Base-by-base conservation (phyloP, 1,284 basidiomycete species). In the Xerocomus minutiporus region DNA sequence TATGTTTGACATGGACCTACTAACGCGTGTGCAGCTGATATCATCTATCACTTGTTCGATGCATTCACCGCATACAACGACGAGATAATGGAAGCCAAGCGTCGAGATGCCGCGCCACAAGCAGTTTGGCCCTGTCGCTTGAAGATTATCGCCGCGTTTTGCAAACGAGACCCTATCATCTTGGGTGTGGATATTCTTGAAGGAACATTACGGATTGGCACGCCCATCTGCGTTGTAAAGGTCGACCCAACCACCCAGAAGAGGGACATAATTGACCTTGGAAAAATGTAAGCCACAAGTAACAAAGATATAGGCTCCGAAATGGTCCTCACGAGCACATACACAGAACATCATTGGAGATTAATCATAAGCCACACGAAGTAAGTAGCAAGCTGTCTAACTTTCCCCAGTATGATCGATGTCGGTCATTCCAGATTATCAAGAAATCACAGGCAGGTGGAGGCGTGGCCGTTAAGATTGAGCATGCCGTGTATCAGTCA, bases 41-140 rank as follows among this genome's bases (percentile, higher is more conserved):
- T 99, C 71, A 99, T 99, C 65, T 99, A 99, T 73, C 97, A 99
- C 71, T 75, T 99, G 53, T 98, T 99, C 71, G 97, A 99, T 68
- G 86, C 93, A 26, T 99, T 99, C 76, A 97, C 87, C 46, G 91
- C 87, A n/a, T 98, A 99, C 74, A 96, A 97, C 70, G 80, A 82
- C 55, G 91, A 95, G 73, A 93, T 99, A 52, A 80, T 80, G 58
- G 97, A 97, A 70, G 91, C 90, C n/a, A 95, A 94, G 73, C 82
- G 91, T 54, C 83, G 78, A 63, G 96, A 96, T 68, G 93, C 95
- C 1, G 93, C 95, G 1, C 92, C 92, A 13, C 90, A 91, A 61
- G 97, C 97, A 34, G 90, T 99, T 25, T 99, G 96, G 95, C 97
- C 97, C 0, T 96, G 93, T 70, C 82, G 92, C 55, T 81, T 99